These are phyloP conservation scores for Gamsiella multidivaricata DNA, from an alignment of 192 early-diverging fungal species.

Conservation along the genomic window DNA sequence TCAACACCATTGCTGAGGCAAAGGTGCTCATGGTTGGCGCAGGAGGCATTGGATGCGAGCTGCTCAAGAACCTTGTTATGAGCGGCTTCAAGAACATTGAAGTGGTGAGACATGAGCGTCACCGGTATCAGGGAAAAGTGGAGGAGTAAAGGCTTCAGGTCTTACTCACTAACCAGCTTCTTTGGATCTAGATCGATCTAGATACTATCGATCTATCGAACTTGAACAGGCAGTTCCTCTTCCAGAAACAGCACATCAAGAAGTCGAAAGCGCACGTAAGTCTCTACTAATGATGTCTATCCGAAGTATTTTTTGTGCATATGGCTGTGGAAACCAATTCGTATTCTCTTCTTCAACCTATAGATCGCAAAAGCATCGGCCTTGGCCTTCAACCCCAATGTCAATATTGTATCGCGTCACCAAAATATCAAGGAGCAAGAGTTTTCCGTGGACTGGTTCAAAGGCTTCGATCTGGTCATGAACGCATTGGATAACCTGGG, in stretches of 20 bases:
- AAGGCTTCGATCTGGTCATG: slow-evolving; percentile 88
- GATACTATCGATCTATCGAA: slow-evolving; percentile 99
- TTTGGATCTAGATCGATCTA: slow-evolving; percentile 91
- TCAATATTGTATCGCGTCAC: slow-evolving; percentile 80
- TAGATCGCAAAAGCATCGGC: slow-evolving; percentile 88
- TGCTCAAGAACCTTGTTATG: slow-evolving; percentile 94
- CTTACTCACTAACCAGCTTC: too few species aligned
- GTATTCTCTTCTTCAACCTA: not conserved
- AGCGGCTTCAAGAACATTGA: slow-evolving; percentile 86
- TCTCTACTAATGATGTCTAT: not conserved
- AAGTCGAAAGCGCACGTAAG: slow-evolving; percentile 90
- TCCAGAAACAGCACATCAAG: slow-evolving; percentile 93
- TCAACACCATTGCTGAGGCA: slow-evolving; percentile 13
- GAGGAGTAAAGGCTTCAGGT: too few species aligned
- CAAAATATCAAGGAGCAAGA: slow-evolving; percentile 89
- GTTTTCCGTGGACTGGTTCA: slow-evolving; percentile 91
- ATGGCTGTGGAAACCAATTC: not conserved
- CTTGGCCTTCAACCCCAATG: slow-evolving; percentile 84
- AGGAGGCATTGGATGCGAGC: slow-evolving; percentile 98
- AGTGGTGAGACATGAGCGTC: slow-evolving; percentile 60
- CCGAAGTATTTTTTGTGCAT: not conserved
- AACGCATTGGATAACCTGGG: slow-evolving; percentile 97
- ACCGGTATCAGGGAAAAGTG: not conserved
- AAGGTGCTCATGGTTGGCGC: slow-evolving; percentile 79
- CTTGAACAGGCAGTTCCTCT: slow-evolving; percentile 99